Base-by-base conservation (phyloP, 2,329 filamentous ascomycete genomes). In the Monosporascus ibericus region DNA sequence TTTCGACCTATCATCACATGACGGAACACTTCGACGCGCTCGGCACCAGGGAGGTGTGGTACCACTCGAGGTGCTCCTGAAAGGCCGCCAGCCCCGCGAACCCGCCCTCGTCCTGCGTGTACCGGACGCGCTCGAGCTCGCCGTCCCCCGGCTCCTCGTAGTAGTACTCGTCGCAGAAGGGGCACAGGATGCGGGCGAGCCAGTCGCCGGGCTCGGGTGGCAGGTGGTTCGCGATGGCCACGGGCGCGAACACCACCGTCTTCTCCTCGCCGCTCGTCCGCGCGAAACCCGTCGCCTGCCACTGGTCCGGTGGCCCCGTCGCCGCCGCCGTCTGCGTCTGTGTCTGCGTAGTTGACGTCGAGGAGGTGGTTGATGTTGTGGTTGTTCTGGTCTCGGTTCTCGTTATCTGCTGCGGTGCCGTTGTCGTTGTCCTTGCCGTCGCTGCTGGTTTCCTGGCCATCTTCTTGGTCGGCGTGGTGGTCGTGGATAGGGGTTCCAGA, bases 171-270 rank as follows among this genome's bases (percentile, higher is more conserved):
- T 84, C 81, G 65, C 81, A 84, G 55, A 76, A 79, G 2, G 79
- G 78, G 53, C 81, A 84, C 34, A 79, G 60, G 15, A 82, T 62
- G 17, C 73, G 68, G 3, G 79, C 75, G 53, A 74, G 70, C 75
- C 78, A 84, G 56, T 78, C 78, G 44, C 77, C 75, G 8, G 68
- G 64, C 18, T 67, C 64, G 3, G 80, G 80, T 34, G 76, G 70
- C 27, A 78, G 66, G 62, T 84, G 81, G 64, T 81, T 84, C 34
- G 79, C 79, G 44, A 84, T 75, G 36, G 77, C 80, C 24, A 83
- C 65, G 2, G 80, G 79, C 42, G 80, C 76, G 59, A 81, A 83
- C 0, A 84, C 72, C 30, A 84, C 65, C 20, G 70, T 72, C 65
- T 81, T 82, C 50, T 75, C 70, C 51, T 71, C 68, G 9, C 70